These are phyloP conservation scores for Globisporangium splendens DNA, from an alignment of 352 stramenopile species.

Conservation along the genomic window DNA sequence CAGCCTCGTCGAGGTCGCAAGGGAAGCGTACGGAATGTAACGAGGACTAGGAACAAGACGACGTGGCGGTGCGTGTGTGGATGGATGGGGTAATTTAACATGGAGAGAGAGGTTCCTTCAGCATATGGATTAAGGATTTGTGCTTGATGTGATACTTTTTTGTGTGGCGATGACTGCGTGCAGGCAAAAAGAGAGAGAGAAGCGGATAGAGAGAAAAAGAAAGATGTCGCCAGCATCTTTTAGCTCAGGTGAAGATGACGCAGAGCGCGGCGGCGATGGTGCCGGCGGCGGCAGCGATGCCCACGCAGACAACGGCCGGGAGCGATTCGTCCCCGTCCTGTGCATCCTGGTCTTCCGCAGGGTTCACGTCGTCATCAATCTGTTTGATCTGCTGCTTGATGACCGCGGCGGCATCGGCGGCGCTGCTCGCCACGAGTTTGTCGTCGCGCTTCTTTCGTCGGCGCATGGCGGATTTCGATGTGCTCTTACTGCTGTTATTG, in stretches of 20 bases:
- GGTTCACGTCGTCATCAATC: constrained; percentile 5
- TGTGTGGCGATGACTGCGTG: neutral
- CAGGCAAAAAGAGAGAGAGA: neutral
- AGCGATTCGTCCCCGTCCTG: constrained; percentile 29
- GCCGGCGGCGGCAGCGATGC: constrained; percentile 51
- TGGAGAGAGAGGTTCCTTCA: neutral
- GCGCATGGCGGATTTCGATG: constrained; percentile 14
- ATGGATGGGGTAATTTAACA: neutral
- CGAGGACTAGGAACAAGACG: neutral
- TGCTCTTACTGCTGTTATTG: constrained; percentile 2
- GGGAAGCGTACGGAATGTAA: constrained; percentile 56
- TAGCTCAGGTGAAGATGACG: constrained; percentile 49
- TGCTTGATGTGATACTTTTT: neutral
- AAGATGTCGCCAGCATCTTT: neutral
- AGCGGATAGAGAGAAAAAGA: constrained; percentile 3
- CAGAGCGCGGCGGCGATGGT: constrained; percentile 57
- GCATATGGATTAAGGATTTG: neutral
- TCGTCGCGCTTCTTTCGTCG: constrained; percentile 45
- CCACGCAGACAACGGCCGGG: constrained; percentile 38
- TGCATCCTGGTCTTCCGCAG: neutral
- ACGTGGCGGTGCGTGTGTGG: neutral
- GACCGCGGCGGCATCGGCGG: neutral
- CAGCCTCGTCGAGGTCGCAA: constrained; percentile 28
- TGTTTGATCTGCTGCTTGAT: constrained; percentile 10
- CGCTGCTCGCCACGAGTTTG: constrained; percentile 8